Conservation (phyloP, 139 green algal genomes). For the Mychonastes homosphaera region DNA sequence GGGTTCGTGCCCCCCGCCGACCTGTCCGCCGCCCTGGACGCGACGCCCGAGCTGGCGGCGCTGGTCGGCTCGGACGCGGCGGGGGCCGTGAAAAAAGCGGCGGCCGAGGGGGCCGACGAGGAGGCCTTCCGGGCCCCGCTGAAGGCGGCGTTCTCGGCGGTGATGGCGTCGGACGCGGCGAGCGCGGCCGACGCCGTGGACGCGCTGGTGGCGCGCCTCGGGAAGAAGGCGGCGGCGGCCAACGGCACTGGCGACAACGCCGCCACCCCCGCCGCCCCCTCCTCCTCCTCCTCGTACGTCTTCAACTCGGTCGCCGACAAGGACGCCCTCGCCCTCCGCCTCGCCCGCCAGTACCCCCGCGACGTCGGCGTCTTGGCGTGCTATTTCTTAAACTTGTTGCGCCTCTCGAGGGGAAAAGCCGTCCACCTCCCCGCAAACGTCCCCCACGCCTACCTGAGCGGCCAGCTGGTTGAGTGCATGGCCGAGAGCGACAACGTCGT, state of each 20-base stretch:
- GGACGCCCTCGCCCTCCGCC: slow-evolving; percentile 65
- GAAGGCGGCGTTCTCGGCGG: slow-evolving; percentile 55
- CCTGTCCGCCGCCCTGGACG: slow-evolving; percentile 36
- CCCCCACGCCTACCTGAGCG: slow-evolving; percentile 91
- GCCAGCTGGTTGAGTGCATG: slow-evolving; percentile 88
- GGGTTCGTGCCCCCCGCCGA: slow-evolving; percentile 59
- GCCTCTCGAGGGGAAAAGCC: slow-evolving; percentile 20
- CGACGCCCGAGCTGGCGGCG: slow-evolving; percentile 28
- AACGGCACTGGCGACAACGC: no score
- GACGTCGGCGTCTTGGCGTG: slow-evolving; percentile 85
- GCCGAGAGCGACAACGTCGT: slow-evolving; percentile 95
- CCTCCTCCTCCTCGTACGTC: no score
- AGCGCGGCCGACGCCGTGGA: slow-evolving; percentile 29
- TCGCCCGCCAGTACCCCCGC: slow-evolving; percentile 84
- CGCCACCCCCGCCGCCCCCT: not conserved
- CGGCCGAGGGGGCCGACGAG: slow-evolving; percentile 6
- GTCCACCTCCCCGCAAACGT: slow-evolving; percentile 91
- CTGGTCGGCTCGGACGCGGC: slow-evolving; percentile 23
- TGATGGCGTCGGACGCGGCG: slow-evolving; percentile 65
- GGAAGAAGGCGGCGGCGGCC: slow-evolving; percentile 10
- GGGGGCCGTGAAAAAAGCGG: slow-evolving; percentile 24
- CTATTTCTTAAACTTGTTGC: slow-evolving; percentile 85
- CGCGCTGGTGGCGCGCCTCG: slow-evolving; percentile 42
- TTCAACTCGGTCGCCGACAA: slow-evolving; percentile 42
- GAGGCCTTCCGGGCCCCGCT: slow-evolving; percentile 35